A percentile compares a stretch with the other conserved stretches of the same genome.
phyloP scores from a whole-genome alignment of 2,329 filamentous ascomycete genomes.

The Cordyceps cateniannulata region DNA sequence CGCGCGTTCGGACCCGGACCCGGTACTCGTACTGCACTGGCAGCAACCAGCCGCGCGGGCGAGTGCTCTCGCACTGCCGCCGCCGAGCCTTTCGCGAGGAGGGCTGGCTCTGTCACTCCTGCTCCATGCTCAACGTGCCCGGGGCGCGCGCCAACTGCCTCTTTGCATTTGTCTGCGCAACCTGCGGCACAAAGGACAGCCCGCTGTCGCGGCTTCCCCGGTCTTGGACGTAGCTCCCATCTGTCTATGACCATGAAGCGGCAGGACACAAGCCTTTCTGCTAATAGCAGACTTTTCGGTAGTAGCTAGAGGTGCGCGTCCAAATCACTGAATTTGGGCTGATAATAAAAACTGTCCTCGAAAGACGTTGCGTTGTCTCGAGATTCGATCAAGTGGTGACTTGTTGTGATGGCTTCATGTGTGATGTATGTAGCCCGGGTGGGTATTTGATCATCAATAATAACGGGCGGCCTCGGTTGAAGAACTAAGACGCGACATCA shows the following conservation, averaged over 20 bases:
- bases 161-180: neutral
- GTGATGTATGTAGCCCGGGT: neutral
- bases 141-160: neutral
- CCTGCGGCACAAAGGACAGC: constrained; percentile 1
- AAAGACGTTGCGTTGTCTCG: too few relatives aligned
- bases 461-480: neutral
- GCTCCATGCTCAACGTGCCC: neutral
- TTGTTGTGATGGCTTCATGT: neutral
- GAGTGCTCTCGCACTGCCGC: neutral
- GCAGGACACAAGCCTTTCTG: too few relatives aligned
- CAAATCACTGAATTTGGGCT: too few relatives aligned
- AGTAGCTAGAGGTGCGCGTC: neutral
- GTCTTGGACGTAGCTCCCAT: too few relatives aligned
- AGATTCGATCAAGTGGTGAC: neutral
- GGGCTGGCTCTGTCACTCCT: neutral
- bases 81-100: neutral
- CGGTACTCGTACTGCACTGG: neutral
- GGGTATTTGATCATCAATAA: neutral
- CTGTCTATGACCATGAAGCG: too few relatives aligned
- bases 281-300: neutral
- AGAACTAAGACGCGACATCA: neutral
- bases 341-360: too few relatives aligned
- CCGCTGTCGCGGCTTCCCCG: neutral
- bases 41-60: neutral
- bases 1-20: neutral